These are phyloP conservation scores for Aspergillus carlsbadensis DNA, from an alignment of 495 filamentous ascomycete genomes.

Conservation along the genomic window DNA sequence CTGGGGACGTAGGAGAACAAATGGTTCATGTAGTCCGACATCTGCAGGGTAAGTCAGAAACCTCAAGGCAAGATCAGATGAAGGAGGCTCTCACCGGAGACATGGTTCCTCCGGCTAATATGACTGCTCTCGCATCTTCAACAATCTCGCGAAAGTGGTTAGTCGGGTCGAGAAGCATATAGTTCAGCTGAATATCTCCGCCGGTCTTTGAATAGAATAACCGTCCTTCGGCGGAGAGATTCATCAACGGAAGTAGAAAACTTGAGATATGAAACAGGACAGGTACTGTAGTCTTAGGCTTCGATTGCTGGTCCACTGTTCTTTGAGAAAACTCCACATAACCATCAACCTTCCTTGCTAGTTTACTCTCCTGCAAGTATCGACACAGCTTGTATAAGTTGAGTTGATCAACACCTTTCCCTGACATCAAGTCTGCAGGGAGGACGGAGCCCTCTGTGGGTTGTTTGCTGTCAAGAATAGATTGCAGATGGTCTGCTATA, in stretches of 20 bases:
- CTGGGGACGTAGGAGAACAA: conserved; percentile 74
- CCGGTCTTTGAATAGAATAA: conserved; percentile 71
- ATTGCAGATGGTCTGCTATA: conserved; percentile 60
- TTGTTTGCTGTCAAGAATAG: conserved; percentile 44
- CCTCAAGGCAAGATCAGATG: background rate
- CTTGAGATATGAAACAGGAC: conserved; percentile 80
- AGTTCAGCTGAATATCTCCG: conserved; percentile 65
- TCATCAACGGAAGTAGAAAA: conserved; percentile 81
- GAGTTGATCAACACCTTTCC: conserved; percentile 91
- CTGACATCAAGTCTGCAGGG: conserved; percentile 66
- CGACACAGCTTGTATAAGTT: conserved; percentile 84
- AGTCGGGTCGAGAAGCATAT: conserved; percentile 91
- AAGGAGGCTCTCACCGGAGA: conserved; percentile 59
- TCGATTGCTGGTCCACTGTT: conserved; percentile 26
- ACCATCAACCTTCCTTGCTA: conserved; percentile 91
- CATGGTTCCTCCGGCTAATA: conserved; percentile 96
- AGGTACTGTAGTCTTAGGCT: conserved; percentile 54
- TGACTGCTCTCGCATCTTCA: conserved; percentile 80
- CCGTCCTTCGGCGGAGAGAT: conserved; percentile 82
- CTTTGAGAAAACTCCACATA: conserved; percentile 66
- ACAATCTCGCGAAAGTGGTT: conserved; percentile 89
- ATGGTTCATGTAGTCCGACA: conserved; percentile 82
- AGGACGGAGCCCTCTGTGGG: conserved; percentile 63
- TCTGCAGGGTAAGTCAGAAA: conserved; percentile 39
- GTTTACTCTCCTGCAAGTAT: conserved; percentile 88